Conservation (phyloP, 1,284 basidiomycete species). For the Rhizopogon hawkerae region DNA sequence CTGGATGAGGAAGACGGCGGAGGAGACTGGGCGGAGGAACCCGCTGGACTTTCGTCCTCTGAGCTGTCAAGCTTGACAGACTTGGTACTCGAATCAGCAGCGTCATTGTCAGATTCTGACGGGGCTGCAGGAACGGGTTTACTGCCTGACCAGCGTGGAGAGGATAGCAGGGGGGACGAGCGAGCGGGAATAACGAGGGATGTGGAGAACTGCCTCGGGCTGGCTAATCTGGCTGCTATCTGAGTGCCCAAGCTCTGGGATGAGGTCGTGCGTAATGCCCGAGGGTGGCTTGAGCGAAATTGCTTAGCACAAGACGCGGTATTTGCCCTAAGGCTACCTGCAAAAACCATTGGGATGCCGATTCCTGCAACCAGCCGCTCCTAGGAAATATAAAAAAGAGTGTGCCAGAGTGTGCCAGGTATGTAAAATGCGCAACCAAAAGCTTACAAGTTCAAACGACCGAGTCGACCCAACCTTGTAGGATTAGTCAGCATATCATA, state of each 20-base stretch:
- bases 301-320: slow-evolving; percentile 9
- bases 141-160: slow-evolving; percentile 24
- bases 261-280: slow-evolving; percentile 11
- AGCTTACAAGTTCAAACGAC: too few species aligned
- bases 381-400: not conserved
- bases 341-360: slow-evolving; percentile 15
- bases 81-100: slow-evolving; percentile 12
- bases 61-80: slow-evolving; percentile 17
- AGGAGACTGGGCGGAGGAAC: slow-evolving; percentile 20
- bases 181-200: slow-evolving; percentile 15
- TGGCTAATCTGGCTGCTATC: slow-evolving; percentile 7
- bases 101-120: slow-evolving; percentile 20
- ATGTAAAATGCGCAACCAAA: too few species aligned
- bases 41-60: slow-evolving; percentile 23
- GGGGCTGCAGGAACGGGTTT: slow-evolving; percentile 17
- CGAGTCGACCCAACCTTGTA: not conserved
- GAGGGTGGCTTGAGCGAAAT: slow-evolving; percentile 9
- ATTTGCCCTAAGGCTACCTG: slow-evolving; percentile 14
- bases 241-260: slow-evolving; percentile 1
- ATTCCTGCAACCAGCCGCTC: slow-evolving; percentile 5
- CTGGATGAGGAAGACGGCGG: slow-evolving; percentile 19
- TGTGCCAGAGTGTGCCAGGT: not conserved
- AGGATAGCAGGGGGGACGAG: slow-evolving; percentile 16
- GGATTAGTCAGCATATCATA: not conserved
- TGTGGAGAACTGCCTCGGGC: slow-evolving; percentile 16